These are phyloP conservation scores for Petunia axillaris DNA, from an alignment of 257 asterid species.

Conservation along the genomic window DNA sequence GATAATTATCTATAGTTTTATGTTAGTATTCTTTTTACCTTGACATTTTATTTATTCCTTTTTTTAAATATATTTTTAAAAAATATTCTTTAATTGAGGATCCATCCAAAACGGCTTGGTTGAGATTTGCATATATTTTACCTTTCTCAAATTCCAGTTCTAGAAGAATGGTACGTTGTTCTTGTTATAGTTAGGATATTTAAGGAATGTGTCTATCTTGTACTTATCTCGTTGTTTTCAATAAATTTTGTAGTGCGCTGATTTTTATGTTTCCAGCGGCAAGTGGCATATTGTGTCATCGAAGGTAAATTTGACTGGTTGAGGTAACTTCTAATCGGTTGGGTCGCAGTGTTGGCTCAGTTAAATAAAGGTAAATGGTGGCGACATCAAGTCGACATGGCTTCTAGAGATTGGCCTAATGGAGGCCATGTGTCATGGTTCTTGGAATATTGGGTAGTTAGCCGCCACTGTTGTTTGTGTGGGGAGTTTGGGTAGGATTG, in stretches of 20 bases:
- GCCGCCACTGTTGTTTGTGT: slow-evolving; percentile 32
- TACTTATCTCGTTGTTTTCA: neutral
- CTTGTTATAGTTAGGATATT: slow-evolving; percentile 27
- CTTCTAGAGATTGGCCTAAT: slow-evolving; percentile 18
- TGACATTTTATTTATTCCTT: too few species aligned
- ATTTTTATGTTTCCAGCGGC: neutral
- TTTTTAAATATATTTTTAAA: too few species aligned
- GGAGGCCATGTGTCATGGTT: slow-evolving; percentile 44
- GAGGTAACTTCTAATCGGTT: slow-evolving; percentile 30
- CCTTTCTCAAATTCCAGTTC: too few species aligned
- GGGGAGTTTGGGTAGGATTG: too few species aligned
- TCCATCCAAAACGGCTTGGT: too few species aligned
- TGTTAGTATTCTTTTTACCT: too few species aligned
- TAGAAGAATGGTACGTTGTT: too few species aligned
- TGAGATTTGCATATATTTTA: too few species aligned
- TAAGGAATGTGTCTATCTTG: neutral
- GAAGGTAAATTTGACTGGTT: slow-evolving; percentile 31
- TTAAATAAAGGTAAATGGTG: slow-evolving; percentile 12
- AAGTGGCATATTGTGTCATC: too few species aligned
- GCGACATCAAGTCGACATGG: slow-evolving; percentile 34
- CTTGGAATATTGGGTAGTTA: slow-evolving; percentile 47
- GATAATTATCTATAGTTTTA: too few species aligned
- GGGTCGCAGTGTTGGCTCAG: slow-evolving; percentile 34
- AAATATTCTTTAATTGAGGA: too few species aligned
- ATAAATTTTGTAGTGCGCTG: neutral